Percentiles rank a stretch among this genome's conserved stretches.
These are phyloP conservation scores for Auricularia cornea DNA, from an alignment of 768 basidiomycete genomes.

Conservation along the genomic window DNA sequence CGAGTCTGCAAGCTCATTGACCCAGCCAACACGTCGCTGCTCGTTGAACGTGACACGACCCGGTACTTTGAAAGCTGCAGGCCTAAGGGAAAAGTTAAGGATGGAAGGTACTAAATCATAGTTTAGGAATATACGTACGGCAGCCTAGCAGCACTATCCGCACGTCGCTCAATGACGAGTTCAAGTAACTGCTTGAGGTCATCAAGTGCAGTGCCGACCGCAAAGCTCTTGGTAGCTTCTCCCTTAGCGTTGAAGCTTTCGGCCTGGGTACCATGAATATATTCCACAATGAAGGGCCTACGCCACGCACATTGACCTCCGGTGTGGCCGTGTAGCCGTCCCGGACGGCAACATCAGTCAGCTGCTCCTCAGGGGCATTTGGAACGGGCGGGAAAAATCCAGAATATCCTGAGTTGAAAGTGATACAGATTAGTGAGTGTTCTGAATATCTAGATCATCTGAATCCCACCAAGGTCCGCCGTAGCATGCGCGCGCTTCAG, in stretches of 20 bases:
- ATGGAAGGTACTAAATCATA: not conserved
- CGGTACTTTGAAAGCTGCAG: slow-evolving; percentile 69
- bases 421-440: too few species aligned
- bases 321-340: slow-evolving; percentile 49
- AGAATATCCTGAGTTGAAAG: slow-evolving; percentile 47
- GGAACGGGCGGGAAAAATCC: slow-evolving; percentile 71
- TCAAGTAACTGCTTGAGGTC: slow-evolving; percentile 50
- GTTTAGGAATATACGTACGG: slow-evolving; percentile 42
- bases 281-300: not conserved
- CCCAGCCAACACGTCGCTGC: slow-evolving; percentile 72
- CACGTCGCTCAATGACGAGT: slow-evolving; percentile 59
- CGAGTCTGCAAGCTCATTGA: slow-evolving; percentile 72
- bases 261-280: slow-evolving; percentile 36
- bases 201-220: slow-evolving; percentile 51
- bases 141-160: slow-evolving; percentile 46
- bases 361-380: slow-evolving; percentile 64
- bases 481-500: slow-evolving; percentile 55
- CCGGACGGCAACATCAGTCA: slow-evolving; percentile 57
- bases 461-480: slow-evolving; percentile 57
- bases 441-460: too few species aligned
- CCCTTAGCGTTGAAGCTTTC: slow-evolving; percentile 56
- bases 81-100: slow-evolving; percentile 27
- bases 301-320: slow-evolving; percentile 48
- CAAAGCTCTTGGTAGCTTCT: slow-evolving; percentile 42
- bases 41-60: slow-evolving; percentile 78